Evolutionary conservation across 2,329 filamentous ascomycete genomes (phyloP), one percentile per base, ranked within the genome.

Genomic region (Cytospora paraplurivora): DNA sequence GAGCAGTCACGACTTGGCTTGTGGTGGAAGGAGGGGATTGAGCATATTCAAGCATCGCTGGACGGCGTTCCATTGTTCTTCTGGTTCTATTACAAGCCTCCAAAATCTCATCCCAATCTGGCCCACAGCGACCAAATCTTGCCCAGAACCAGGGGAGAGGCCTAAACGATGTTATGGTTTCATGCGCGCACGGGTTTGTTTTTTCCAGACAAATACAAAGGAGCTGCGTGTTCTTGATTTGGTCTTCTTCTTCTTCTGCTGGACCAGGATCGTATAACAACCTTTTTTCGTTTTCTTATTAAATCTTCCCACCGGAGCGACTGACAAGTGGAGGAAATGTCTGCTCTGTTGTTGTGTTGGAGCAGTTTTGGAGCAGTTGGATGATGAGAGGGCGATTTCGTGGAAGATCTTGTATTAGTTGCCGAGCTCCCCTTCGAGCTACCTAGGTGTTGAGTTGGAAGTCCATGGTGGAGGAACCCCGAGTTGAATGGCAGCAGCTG

Each of bases 11-110:
- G 27, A 35, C 41, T 55, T 57, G 49, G 57, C 53, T 55, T 55
- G 47, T 33, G 41, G 53, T 21, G 33, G 44, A 58, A 47, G 53
- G 62, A 33, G 35, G 55, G 54, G 56, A 44, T n/a, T 37, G 49
- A 62, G 53, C 56, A 61, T 62, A 62, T 49, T 63, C 64, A 55
- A 65, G 64, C 62, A 64, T 66, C 59, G 58, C 62, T 65, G 62
- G 50, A 62, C 55, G 64, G 62, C 64, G 64, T 64, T 56, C 63
- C 58, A 55, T 64, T 62, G 50, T 64, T 54, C 62, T 47, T 59
- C 64, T 60, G 64, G 67, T 67, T 67, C 64, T 66, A 62, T 56
- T 66, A 53, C 59, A 57, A 66, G 66, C 56, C 60, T 68, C 62
- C 54, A 59, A 61, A 60, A 53, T 51, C 47, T 56, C 37, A 35